These are phyloP conservation scores for Pseudomassariella vexata DNA, from an alignment of 2,329 filamentous ascomycete genomes.

Conservation along the genomic window DNA sequence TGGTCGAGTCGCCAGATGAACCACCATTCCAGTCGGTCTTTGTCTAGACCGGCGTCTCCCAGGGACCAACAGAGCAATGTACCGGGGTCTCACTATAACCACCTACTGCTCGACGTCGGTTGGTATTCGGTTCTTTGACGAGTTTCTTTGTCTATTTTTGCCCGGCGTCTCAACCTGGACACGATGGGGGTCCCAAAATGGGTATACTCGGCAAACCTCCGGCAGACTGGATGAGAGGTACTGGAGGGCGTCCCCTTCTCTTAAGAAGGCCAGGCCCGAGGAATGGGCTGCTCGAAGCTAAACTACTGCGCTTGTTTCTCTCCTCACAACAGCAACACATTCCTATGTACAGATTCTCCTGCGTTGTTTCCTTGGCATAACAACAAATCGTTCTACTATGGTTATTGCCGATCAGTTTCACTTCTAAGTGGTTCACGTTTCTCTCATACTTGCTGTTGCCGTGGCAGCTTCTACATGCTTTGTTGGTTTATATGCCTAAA, in stretches of 20 bases:
- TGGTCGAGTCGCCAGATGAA: too few relatives aligned
- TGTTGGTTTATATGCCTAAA: slow-evolving; percentile 21
- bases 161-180: slow-evolving; percentile 1
- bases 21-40: too few relatives aligned
- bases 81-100: too few relatives aligned
- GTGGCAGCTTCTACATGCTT: slow-evolving; percentile 22
- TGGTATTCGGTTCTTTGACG: too few relatives aligned
- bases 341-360: slow-evolving; percentile 16
- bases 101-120: slow-evolving; percentile 9
- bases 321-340: too few relatives aligned
- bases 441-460: slow-evolving; percentile 22
- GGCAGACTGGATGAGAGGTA: not conserved
- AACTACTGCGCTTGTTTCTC: not conserved
- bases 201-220: slow-evolving; percentile 1
- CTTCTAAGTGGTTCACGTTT: slow-evolving; percentile 19
- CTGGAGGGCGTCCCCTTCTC: not conserved
- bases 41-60: too few relatives aligned
- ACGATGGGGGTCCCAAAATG: not conserved
- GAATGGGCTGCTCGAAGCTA: slow-evolving; percentile 18
- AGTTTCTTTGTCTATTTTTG: too few relatives aligned
- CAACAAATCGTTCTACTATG: slow-evolving; percentile 8
- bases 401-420: slow-evolving; percentile 14
- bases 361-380: not conserved
- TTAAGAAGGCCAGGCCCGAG: slow-evolving; percentile 10
- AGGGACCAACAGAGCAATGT: too few relatives aligned